Base-by-base conservation (phyloP, 2,329 filamentous ascomycete species). In the Fusarium paranaense region DNA sequence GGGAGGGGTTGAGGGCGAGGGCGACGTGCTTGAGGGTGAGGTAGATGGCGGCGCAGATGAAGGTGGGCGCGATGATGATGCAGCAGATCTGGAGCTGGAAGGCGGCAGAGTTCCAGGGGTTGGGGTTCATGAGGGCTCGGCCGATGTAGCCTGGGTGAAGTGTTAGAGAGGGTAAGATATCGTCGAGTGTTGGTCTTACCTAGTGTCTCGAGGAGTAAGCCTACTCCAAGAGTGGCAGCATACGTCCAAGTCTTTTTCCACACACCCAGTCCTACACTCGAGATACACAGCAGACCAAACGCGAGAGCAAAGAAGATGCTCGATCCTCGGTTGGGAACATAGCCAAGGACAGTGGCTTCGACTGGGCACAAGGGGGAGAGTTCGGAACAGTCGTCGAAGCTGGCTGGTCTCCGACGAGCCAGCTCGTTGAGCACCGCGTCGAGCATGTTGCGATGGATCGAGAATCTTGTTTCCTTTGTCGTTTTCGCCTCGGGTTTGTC, bases 31-130 rank as follows among this genome's bases (percentile, higher is more conserved):
- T 90, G 68, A 92, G 87, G 5, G 88, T 91, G 30, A 92, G 86
- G 83, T 92, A 92, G 80, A 92, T 88, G 77, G 86, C 87, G 72
- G 90, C 89, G 81, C 89, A 90, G 81, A 91, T 84, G 67, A 92
- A 85, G 33, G 90, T 89, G 4, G 88, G 88, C n/a, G 84, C 87
- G 60, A 90, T 85, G 80, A 90, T 88, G 82, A 90, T 89, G 81
- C 86, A 84, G 81, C 86, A 86, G 79, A 91, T 90, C 71, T 91
- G 89, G 54, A 88, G 86, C 79, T 90, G 81, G 82, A 91, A 91
- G 68, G 86, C 85, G 62, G 82, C 70, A 16, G 83, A 77, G 80
- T 88, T 82, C 86, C 88, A 92, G 5, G 89, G 89, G 80, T 90
- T 89, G 52, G 80, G 56, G 76, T 86, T 80, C 47, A 91, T 84